phyloP scores from a whole-genome alignment of 805 yeast genomes.

The Deakozyma indianensis region DNA sequence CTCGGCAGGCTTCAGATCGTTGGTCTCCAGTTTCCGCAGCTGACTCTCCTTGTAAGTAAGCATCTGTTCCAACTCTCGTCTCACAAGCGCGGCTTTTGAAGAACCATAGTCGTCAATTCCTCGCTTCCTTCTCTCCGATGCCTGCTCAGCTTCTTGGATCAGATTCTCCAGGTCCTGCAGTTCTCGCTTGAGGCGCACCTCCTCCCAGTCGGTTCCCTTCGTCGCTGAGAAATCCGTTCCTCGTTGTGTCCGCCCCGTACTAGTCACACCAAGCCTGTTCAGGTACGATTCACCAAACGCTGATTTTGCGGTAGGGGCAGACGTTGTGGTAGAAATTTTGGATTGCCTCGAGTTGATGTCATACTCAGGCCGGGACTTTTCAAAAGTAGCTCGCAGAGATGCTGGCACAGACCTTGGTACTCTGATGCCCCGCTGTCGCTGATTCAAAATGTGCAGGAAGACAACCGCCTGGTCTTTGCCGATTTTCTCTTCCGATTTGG shows the following conservation, averaged over 20 bases:
- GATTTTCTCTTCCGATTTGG: slow-evolving; percentile 71
- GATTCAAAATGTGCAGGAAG: slow-evolving; percentile 80
- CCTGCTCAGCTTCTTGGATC: slow-evolving; percentile 40
- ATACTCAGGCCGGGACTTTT: slow-evolving; percentile 68
- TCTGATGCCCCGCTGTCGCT: slow-evolving; percentile 69
- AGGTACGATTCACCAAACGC: slow-evolving; percentile 20
- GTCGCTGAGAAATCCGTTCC: slow-evolving; percentile 35
- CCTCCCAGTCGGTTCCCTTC: slow-evolving; percentile 88
- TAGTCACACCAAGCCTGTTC: slow-evolving; percentile 28
- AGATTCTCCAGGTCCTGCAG: slow-evolving; percentile 59
- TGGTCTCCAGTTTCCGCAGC: slow-evolving; percentile 26
- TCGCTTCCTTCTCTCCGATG: slow-evolving; percentile 25
- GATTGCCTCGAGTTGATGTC: slow-evolving; percentile 34
- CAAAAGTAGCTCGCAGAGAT: slow-evolving; percentile 78
- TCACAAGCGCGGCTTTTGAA: slow-evolving; percentile 25
- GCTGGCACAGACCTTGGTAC: slow-evolving; percentile 95
- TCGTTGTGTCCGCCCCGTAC: slow-evolving; percentile 14
- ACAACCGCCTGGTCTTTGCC: slow-evolving; percentile 89
- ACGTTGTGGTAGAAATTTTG: slow-evolving; percentile 17
- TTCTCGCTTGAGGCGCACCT: slow-evolving; percentile 67
- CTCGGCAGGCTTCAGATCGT: slow-evolving; percentile 9
- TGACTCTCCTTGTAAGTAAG: slow-evolving; percentile 61
- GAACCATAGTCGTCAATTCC: slow-evolving; percentile 19
- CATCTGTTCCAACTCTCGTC: slow-evolving; percentile 67
- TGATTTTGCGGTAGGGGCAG: slow-evolving; percentile 5